Base-by-base conservation (phyloP, 768 basidiomycete genomes). In the Russula vinacea region DNA sequence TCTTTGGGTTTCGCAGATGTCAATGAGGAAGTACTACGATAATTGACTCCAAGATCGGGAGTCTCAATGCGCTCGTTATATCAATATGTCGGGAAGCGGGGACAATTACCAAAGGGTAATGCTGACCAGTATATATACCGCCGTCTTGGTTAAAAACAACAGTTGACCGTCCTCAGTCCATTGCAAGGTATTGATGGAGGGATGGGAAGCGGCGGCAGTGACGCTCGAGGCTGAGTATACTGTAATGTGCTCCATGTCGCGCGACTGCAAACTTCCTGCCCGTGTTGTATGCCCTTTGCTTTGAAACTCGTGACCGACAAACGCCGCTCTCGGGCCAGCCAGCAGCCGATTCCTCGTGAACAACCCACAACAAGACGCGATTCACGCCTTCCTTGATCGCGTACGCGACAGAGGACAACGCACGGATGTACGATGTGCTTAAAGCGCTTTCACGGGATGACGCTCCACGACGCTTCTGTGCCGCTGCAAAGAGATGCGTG, bases 121-220 rank as follows among this genome's bases (percentile, higher is more conserved):
- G 54, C 79, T 66, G 71, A 91, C 90, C 76, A 92, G 69, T 37
- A 93, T 84, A 69, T 90, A 83, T 3, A 87, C 80, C 0, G 84
- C 84, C 35, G 79, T 78, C 72, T 86, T 87, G 8, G 88, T 86
- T n/a, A 81, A 72, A 58, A 92, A 81, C 58, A 81, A 78, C 0
- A 84, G 76, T 70, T 93, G 90, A 0, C 90, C 90, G 57, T 92
- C 89, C 17, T 79, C 80, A 16, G 88, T 84, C 85, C 88, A 90
- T 72, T 90, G 89, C 10, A 92, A 72, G 69, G 81, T 81, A 13
- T 77, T 81, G 33, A 72, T 69, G 1, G 87, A 87, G 1, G 89
- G 86, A 58, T 80, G 76, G 5, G 85, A 77, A 13, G 84, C 80
- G 54, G 83, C 83, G 8, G 85, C 83, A 22, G 88, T 81, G 33